Base-by-base conservation (phyloP, 495 filamentous ascomycete genomes). In the Penicillium nucicola region DNA sequence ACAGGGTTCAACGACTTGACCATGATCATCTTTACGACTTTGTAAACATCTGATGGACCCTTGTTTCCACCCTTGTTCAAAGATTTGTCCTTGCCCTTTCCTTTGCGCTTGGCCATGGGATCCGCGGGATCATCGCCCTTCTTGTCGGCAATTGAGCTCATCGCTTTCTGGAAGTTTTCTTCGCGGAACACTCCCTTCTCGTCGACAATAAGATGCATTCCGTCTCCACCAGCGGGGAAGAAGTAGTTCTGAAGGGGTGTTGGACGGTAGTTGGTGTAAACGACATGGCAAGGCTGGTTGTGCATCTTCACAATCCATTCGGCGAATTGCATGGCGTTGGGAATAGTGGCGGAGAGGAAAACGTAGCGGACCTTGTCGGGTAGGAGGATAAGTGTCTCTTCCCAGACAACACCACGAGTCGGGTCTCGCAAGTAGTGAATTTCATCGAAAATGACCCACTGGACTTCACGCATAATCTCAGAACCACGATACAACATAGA, bases 271-370 rank as follows among this genome's bases (percentile, higher is more conserved):
- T 98, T 91, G 33, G 93, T 98, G 65, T 98, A 98, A 18, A 98
- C 93, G 53, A 98, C 92, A 69, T 98, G 93, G 60, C 93, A 97
- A 13, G 95, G 92, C 62, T 98, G 93, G 42, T 86, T 84, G 69
- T 98, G 93, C 52, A 90, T 97, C 69, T 97, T 96, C 47, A 87
- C 88, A 52, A 97, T 92, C 93, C 93, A 98, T 68, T 98, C 90
- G 58, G 93, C 93, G 60, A 98, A 98, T 64, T 98, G 93, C 86
- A 97, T 96, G 37, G 93, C 92, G 61, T 98, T 98, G 32, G 93
- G 93, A 52, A 98, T 98, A n/a, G 93, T 98, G 33, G 93, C 93
- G 20, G 93, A 98, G 28, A 98, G 74, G 75, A 98, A 98, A 28
- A 97, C 93, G 58, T 97, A 98, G 69, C 90, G 87, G 49, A 97